phyloP scores from a whole-genome alignment of 1,139 yeast genomes.

The Yamadazyma sp. region DNA sequence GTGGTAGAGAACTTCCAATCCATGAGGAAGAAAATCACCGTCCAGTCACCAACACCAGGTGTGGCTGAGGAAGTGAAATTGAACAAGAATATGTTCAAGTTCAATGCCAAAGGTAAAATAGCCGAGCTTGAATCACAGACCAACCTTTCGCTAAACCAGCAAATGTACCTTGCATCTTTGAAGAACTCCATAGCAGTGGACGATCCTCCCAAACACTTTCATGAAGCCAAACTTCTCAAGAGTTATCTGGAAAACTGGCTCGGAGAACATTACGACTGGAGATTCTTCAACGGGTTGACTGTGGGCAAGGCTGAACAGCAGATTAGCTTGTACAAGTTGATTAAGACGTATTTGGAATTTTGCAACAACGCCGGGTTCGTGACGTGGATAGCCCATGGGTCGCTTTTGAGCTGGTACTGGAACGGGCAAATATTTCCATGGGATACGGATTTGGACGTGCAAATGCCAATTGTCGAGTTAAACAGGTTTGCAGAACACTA shows the following conservation, averaged over 20 bases:
- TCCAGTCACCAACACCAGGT: constrained; percentile 2
- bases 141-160: constrained; percentile 9
- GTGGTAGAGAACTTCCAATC: constrained; percentile 16
- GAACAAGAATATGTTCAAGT: constrained; percentile 17
- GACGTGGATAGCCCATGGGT: constrained; percentile 46
- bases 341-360: constrained; percentile 33
- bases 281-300: constrained; percentile 45
- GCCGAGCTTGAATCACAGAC: constrained; percentile 11
- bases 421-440: constrained; percentile 38
- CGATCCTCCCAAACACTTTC: constrained; percentile 33
- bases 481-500: constrained; percentile 27
- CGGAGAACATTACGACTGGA: constrained; percentile 50
- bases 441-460: constrained; percentile 40
- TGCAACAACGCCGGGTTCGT: constrained; percentile 28
- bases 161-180: constrained; percentile 22
- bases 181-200: constrained; percentile 21
- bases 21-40: constrained; percentile 8
- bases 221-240: constrained; percentile 29
- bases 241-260: constrained; percentile 19
- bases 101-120: constrained; percentile 19
- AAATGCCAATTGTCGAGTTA: constrained; percentile 34
- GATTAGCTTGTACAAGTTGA: constrained; percentile 27
- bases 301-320: constrained; percentile 29
- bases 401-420: constrained; percentile 44
- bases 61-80: constrained; percentile 10